Percentiles rank a stretch among this genome's conserved stretches.
Evolutionary conservation across 1,139 yeast species (phyloP).

Genomic region (Ogataea hybrid): DNA sequence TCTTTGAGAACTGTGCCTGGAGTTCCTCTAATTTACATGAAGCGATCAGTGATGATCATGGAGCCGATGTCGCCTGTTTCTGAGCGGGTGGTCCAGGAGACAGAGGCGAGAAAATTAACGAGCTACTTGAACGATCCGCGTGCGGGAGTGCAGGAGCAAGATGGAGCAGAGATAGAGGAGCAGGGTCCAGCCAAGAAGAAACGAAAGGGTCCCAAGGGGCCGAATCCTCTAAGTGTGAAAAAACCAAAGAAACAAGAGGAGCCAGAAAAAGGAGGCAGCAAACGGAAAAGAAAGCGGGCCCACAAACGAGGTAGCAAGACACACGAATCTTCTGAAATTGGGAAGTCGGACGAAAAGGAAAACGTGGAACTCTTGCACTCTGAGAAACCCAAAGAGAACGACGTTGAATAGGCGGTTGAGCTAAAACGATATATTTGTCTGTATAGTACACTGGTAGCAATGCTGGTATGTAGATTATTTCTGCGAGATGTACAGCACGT

Average conservation of each 20-base stretch:
- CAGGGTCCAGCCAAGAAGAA: constrained; percentile 38
- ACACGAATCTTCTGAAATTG: constrained; percentile 29
- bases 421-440: not conserved
- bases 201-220: constrained; percentile 71
- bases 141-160: constrained; percentile 36
- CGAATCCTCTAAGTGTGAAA: constrained; percentile 82
- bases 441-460: constrained; percentile 4
- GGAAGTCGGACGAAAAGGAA: constrained; percentile 28
- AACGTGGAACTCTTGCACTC: not conserved
- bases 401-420: not conserved
- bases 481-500: constrained; percentile 56
- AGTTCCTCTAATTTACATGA: constrained; percentile 82
- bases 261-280: constrained; percentile 2
- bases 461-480: constrained; percentile 8
- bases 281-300: constrained; percentile 12
- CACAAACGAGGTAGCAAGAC: not conserved
- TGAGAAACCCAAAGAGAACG: constrained; percentile 30
- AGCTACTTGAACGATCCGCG: constrained; percentile 68
- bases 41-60: constrained; percentile 92
- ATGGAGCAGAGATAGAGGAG: constrained; percentile 23
- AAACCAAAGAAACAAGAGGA: constrained; percentile 45
- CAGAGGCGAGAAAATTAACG: constrained; percentile 66
- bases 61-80: constrained; percentile 86
- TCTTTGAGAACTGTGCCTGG: constrained; percentile 78
- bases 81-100: constrained; percentile 46